Evolutionary conservation across 306 rosid genomes (phyloP), one percentile per base, ranked within the genome.

Genomic region (Vigna hirtella): DNA sequence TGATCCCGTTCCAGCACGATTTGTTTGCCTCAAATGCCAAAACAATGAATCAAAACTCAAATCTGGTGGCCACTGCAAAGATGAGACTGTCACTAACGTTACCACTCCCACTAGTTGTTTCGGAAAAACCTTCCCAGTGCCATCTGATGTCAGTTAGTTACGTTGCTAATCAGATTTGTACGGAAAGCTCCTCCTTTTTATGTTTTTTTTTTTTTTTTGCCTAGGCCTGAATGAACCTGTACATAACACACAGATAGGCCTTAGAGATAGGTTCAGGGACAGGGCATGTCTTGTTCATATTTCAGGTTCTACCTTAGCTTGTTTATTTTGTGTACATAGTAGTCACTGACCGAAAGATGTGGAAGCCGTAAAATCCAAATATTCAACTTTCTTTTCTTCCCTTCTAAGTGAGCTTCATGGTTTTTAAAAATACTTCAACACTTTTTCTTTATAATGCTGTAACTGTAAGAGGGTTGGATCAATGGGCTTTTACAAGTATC

Each of bases 11-110:
- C 98, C 98, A 9, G 87, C 87, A 1, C 88, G 77, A 45, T 95
- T 88, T 82, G 89, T 95, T 52, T 95, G 98, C 76, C 83, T 58
- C 3, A 85, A 74, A 81, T 95, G 98, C 90, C 85, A 82, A 67
- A 82, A 58, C 73, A 71, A 49, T 7, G 83, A 82, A 64, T 57
- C 56, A 12, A 79, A 51, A 13, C 77, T 75, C n/a, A 84, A 82
- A 57, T 45, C 77, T 40, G 47, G 56, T 14, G 91, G 87, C 24
- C 90, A 79, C 63, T 85, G 91, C 85, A 85, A 84, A 77, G 90
- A 87, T 30, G 89, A 79, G 82, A 72, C 81, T 28, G 87, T 82
- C 40, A 70, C 84, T 56, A 84, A 72, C 76, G 85, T 83, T 77
- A 72, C 77, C 20, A n/a, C 82, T 66, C 49, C 80, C 28, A 32